Base-by-base conservation (phyloP, 2,329 filamentous ascomycete genomes). In the Fusarium concolor region DNA sequence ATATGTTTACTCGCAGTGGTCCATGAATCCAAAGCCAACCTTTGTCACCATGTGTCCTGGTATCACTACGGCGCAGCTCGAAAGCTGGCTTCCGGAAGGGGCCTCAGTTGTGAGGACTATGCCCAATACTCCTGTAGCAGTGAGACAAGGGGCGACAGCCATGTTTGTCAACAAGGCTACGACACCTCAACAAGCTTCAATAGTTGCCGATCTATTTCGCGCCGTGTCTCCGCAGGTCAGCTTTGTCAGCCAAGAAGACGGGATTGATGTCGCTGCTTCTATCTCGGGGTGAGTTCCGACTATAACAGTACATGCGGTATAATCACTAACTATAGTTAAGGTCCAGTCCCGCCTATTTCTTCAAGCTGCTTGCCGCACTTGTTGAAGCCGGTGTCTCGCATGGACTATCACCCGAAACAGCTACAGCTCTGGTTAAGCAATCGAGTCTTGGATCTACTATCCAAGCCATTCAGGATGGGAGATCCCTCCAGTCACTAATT, bases 41-140 rank as follows among this genome's bases (percentile, higher is more conserved):
- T 33, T 52, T 42, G 49, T 52, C n/a, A 52, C 38, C 15, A 52
- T 52, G 49, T 52, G 38, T n/a, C 38, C 49, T 24, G 49, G 49
- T 4, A 52, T 52, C 29, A 52, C 49, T 3, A 18, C 14, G 10
- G n/a, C 49, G 12, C 28, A 52, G 38, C 38, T 52, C 11, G 49
- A 52, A 31, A 33, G 38, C 15, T 52, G 49, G 49, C 49, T 52
- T 52, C 49, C 49, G 6, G 18, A n/a, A 5, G 38, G 38, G 18
- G 49, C 49, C 10, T 42, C 49, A 14, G 7, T 52, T 6, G 28
- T 52, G 10, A 52, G 49, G 28, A 52, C 49, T 4, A 52, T 52
- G 49, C 49, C 49, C 18, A 52, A 52, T 17, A 52, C 49, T 24
- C 49, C 38, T 8, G 49, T 52, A 18, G 49, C 49, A 24, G 49